Evolutionary conservation across 768 basidiomycete species (phyloP).

Genomic region (Tylopilus subfusipes): DNA sequence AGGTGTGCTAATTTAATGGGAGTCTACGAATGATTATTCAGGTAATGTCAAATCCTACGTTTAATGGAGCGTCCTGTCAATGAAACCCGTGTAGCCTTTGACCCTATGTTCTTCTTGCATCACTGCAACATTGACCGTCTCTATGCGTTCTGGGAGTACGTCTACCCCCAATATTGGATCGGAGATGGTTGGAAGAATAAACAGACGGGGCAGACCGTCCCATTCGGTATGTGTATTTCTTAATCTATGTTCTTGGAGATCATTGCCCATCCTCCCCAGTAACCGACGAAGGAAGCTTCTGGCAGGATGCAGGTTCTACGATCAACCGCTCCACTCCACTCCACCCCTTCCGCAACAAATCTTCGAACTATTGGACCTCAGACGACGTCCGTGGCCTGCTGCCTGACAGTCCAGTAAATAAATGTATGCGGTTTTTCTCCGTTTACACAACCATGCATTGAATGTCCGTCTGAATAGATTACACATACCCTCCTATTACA

Average conservation of each 20-base stretch:
- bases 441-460: background rate
- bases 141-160: constrained; percentile 19
- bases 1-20: background rate
- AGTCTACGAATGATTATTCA: constrained; percentile 17
- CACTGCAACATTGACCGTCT: constrained; percentile 18
- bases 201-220: background rate
- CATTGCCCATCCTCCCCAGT: background rate
- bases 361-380: constrained; percentile 9
- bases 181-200: constrained; percentile 9
- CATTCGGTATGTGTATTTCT: constrained; percentile 5
- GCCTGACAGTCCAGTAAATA: background rate
- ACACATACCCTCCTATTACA: constrained; percentile 17
- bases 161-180: constrained; percentile 17
- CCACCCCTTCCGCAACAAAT: constrained; percentile 10
- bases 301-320: background rate
- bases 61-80: background rate
- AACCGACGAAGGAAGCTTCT: background rate
- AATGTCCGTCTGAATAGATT: constrained; percentile 5
- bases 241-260: background rate
- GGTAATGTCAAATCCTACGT: background rate
- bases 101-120: constrained; percentile 17
- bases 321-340: constrained; percentile 1
- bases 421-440: constrained; percentile 5
- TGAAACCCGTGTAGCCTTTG: constrained; percentile 3
- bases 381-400: constrained; percentile 4